phyloP scores from a whole-genome alignment of 495 filamentous ascomycete genomes.

The Xylaria intraflava region DNA sequence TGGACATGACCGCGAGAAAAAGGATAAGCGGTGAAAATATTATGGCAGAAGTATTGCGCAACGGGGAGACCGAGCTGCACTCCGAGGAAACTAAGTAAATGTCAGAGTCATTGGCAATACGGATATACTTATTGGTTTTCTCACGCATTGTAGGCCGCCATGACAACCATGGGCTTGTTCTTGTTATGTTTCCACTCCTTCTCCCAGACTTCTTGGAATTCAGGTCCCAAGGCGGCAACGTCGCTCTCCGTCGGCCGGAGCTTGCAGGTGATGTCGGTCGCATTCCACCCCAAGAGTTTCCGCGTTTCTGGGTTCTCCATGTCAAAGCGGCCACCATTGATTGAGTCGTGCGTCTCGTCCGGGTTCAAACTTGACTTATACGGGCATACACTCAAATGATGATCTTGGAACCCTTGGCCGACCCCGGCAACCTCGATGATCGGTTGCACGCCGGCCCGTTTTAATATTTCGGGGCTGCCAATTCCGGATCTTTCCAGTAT shows the following conservation, averaged over 20 bases:
- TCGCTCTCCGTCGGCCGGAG: constrained; percentile 27
- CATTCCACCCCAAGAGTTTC: constrained; percentile 29
- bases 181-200: constrained; percentile 23
- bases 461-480: constrained; percentile 31
- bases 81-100: constrained; percentile 26
- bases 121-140: too few relatives aligned
- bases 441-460: constrained; percentile 14
- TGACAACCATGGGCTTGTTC: constrained; percentile 26
- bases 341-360: constrained; percentile 15
- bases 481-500: constrained; percentile 52
- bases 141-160: constrained; percentile 12
- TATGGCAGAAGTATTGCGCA: constrained; percentile 29
- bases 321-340: constrained; percentile 23
- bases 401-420: constrained; percentile 34
- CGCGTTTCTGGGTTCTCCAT: constrained; percentile 17
- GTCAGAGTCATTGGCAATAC: too few relatives aligned
- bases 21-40: constrained; percentile 43
- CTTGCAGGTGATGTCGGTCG: constrained; percentile 30
- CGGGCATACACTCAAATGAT: constrained; percentile 24
- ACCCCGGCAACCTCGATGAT: constrained; percentile 31
- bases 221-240: constrained; percentile 23
- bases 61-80: constrained; percentile 20
- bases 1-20: constrained; percentile 48
- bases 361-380: constrained; percentile 13
- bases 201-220: constrained; percentile 28